Percentiles rank a stretch among this genome's conserved stretches.
Evolutionary conservation across 345 rosid species (phyloP).

Genomic region (Stellera chamaejasme): DNA sequence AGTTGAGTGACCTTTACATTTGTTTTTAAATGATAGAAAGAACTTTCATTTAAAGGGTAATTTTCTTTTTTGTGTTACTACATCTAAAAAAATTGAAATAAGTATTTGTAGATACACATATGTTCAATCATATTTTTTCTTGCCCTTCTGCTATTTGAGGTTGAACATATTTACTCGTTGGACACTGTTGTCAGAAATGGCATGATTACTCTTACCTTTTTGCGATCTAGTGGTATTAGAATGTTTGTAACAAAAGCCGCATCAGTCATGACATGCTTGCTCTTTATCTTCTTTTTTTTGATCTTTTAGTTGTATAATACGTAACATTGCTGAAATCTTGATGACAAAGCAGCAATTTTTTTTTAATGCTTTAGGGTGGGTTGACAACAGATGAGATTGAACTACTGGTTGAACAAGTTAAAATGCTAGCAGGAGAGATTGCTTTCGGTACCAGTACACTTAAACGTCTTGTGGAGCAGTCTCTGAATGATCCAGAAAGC

Average conservation of each 20-base stretch:
- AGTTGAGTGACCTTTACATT: conserved; percentile 10
- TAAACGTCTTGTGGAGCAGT: conserved; percentile 91
- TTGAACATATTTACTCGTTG: too few species aligned
- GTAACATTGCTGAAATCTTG: too few species aligned
- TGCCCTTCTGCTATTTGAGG: too few species aligned
- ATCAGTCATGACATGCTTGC: too few species aligned
- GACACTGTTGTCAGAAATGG: too few species aligned
- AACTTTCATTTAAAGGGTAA: too few species aligned
- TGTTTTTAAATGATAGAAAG: not conserved
- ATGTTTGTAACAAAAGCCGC: not conserved
- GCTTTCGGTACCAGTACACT: conserved; percentile 91
- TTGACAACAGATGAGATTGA: conserved; percentile 91
- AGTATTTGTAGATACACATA: too few species aligned
- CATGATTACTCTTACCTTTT: too few species aligned
- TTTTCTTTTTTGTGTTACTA: not conserved
- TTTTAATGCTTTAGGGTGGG: conserved; percentile 40
- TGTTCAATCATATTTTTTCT: too few species aligned
- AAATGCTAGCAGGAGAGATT: conserved; percentile 98
- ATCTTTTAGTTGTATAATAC: too few species aligned
- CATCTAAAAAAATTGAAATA: not conserved
- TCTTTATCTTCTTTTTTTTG: too few species aligned
- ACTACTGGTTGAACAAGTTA: conserved; percentile 95
- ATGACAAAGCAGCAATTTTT: not conserved
- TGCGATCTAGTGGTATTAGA: too few species aligned
- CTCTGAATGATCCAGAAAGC: conserved; percentile 75